Evolutionary conservation across 306 rosid genomes (phyloP).

Genomic region (Trifolium repens): DNA sequence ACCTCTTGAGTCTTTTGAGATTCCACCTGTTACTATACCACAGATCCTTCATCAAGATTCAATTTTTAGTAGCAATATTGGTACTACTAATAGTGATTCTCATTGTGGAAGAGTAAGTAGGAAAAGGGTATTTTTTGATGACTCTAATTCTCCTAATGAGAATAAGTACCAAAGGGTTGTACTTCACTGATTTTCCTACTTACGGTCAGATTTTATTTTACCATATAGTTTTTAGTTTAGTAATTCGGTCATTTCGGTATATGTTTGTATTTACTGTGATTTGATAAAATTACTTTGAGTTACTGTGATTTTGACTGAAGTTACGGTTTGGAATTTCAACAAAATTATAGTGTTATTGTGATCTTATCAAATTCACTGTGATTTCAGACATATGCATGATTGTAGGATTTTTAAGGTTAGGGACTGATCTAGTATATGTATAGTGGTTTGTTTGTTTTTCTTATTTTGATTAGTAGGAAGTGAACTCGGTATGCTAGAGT

Average conservation of each 20-base stretch:
- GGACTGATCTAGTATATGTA: slow-evolving; percentile 70
- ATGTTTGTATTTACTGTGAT: not conserved
- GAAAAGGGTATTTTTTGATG: slow-evolving; percentile 68
- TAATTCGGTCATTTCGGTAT: too few relatives aligned
- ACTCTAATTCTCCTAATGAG: slow-evolving; percentile 68
- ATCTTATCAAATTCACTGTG: not conserved
- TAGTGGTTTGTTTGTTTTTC: slow-evolving; percentile 46
- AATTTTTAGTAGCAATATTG: slow-evolving; percentile 46
- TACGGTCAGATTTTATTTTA: slow-evolving; percentile 33
- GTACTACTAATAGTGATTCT: slow-evolving; percentile 35
- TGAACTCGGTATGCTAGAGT: not conserved
- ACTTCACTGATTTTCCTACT: slow-evolving; percentile 54
- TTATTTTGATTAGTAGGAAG: slow-evolving; percentile 31
- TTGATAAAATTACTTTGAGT: not conserved
- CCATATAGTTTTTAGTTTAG: slow-evolving; percentile 40
- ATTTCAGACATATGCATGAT: slow-evolving; percentile 33
- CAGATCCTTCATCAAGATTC: slow-evolving; percentile 58
- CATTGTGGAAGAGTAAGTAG: slow-evolving; percentile 64
- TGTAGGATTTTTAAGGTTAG: slow-evolving; percentile 53
- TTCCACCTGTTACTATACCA: slow-evolving; percentile 86
- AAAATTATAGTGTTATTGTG: not conserved
- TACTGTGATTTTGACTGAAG: not conserved
- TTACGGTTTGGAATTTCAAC: not conserved
- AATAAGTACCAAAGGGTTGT: slow-evolving; percentile 77
- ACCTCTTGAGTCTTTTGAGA: slow-evolving; percentile 81